Base-by-base conservation (phyloP, 2,329 filamentous ascomycete genomes). In the Aspergillus sp. region DNA sequence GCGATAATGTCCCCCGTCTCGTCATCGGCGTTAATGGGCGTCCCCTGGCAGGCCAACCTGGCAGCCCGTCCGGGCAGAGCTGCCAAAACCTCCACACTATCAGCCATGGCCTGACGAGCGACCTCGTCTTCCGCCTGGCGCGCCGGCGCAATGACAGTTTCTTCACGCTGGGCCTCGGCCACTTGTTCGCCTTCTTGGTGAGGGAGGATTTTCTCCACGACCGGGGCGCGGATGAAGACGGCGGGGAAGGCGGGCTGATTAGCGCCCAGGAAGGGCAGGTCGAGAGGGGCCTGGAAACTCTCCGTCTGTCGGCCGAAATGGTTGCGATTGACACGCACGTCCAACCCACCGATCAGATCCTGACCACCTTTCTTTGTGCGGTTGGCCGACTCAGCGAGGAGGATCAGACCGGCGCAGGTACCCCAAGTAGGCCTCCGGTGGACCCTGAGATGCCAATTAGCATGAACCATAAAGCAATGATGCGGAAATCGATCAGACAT, bases 281-380 rank as follows among this genome's bases (percentile, higher is more conserved):
- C 78, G 32, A 97, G 76, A 50, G 87, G 84, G 0, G 89, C 87
- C 70, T 95, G 87, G 75, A 98, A 98, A 72, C 90, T 96, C 77
- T 98, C 92, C 13, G 90, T 89, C 77, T 99, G 95, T 57, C 94
- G 86, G 3, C 95, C 95, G 72, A 97, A 99, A 75, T 97, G 92
- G 72, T 98, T 99, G 50, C 95, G 85, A 72, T 96, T 92, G 32
- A 98, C 93, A 49, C 91, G 84, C 38, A 99, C 93, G 71, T 92
- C 89, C 39, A 99, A 83, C 2, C 95, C 95, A 13, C 95, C 95
- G 63, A 99, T 92, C 57, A 98, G 84, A 61, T 96, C 92, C 76
- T 98, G 95, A 0, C 94, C 94, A 47, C 92, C 92, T 70, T 90
- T 88, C 75, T 97, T 98, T 39, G 91, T 92, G 63, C 89, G 86